A percentile compares a stretch with the other conserved stretches of the same genome.
Evolutionary conservation across 179 eudicot genomes (phyloP).

Genomic region (Silene noctiflora): DNA sequence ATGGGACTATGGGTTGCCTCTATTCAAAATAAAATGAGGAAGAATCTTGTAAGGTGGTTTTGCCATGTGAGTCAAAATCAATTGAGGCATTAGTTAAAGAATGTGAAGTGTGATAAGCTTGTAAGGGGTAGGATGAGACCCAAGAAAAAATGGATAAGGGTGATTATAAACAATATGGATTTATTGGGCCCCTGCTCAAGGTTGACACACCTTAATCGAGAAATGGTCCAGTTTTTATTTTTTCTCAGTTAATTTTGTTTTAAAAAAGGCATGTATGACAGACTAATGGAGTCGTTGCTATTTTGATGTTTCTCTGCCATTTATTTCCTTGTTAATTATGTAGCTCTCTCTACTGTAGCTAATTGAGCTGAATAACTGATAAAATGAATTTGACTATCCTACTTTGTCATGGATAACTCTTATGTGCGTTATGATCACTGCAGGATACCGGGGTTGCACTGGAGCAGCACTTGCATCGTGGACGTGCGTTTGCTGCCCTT

Average conservation of each 20-base stretch:
- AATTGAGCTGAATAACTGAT: neutral
- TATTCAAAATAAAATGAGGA: neutral
- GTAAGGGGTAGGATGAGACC: neutral
- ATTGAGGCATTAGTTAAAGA: neutral
- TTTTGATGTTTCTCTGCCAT: constrained; percentile 1
- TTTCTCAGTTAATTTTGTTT: neutral
- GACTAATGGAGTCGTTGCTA: neutral
- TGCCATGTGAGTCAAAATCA: neutral
- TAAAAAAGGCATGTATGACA: neutral
- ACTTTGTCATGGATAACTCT: constrained; percentile 5
- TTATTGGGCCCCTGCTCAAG: neutral
- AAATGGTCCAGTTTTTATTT: neutral
- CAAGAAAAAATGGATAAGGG: neutral
- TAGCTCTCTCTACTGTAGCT: neutral
- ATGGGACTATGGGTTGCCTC: neutral
- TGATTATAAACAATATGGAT: neutral
- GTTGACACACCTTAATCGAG: neutral
- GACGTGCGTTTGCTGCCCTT: constrained; percentile 87
- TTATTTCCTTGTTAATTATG: neutral
- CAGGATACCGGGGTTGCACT: constrained; percentile 79
- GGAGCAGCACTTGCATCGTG: constrained; percentile 95
- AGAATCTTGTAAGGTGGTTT: neutral
- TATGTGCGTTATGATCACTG: constrained; percentile 20
- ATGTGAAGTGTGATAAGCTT: neutral
- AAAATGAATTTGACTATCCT: neutral